A percentile compares a stretch with the other conserved stretches of the same genome.
Conservation (phyloP, 495 filamentous ascomycete genomes). For the Pseudevernia furfuracea region DNA sequence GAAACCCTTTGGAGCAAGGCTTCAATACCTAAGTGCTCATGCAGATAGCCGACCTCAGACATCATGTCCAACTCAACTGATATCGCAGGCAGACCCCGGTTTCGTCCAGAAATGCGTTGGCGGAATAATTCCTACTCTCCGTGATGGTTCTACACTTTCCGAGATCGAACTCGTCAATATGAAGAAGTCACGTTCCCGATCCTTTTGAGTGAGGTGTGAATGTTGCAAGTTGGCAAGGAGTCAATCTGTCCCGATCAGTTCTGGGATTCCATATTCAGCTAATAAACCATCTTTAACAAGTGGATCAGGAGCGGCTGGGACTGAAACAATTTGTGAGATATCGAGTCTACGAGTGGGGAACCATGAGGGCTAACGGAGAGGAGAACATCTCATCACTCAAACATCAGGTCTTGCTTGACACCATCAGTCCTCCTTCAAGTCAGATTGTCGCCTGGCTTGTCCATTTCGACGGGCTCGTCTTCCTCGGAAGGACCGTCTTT, state of each 20-base stretch:
- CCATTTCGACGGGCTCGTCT: neutral
- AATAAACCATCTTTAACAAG: neutral
- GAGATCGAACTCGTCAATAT: slow-evolving; percentile 24
- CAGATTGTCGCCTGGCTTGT: neutral
- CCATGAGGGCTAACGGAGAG: neutral
- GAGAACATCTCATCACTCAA: neutral
- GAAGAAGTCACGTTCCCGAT: slow-evolving; percentile 25
- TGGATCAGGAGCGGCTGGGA: neutral
- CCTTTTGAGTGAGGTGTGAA: slow-evolving; percentile 26
- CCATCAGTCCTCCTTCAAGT: neutral
- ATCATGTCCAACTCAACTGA: slow-evolving; percentile 27
- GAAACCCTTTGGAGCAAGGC: slow-evolving; percentile 28
- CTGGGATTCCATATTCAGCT: neutral
- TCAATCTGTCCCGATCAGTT: neutral
- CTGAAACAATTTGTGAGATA: neutral
- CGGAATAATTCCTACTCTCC: slow-evolving; percentile 21
- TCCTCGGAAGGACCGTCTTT: neutral
- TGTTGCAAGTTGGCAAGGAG: slow-evolving; percentile 11
- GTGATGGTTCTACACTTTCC: slow-evolving; percentile 16
- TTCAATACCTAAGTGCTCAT: slow-evolving; percentile 36
- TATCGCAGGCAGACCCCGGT: slow-evolving; percentile 11
- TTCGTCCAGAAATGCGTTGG: slow-evolving; percentile 26
- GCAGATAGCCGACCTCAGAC: slow-evolving; percentile 30
- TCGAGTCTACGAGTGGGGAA: neutral
- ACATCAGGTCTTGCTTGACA: neutral